These are phyloP conservation scores for Escallonia herrerae DNA, from an alignment of 129 eudicot species.

Conservation along the genomic window DNA sequence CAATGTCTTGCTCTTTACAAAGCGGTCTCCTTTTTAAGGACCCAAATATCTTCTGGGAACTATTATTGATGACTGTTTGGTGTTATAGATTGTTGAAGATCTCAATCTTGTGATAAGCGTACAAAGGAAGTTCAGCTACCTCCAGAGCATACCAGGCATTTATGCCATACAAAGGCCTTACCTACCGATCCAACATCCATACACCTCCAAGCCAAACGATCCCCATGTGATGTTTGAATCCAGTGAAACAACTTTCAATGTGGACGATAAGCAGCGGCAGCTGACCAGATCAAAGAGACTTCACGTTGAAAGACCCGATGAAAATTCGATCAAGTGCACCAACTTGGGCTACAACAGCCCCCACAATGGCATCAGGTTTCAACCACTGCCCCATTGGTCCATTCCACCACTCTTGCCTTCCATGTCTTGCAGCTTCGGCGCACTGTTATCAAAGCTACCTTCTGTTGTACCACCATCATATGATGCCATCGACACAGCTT, in stretches of 20 bases:
- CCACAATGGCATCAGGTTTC: slow-evolving; percentile 19
- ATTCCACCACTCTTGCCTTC: slow-evolving; percentile 73
- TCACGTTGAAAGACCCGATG: slow-evolving; percentile 22
- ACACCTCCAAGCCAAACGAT: slow-evolving; percentile 16
- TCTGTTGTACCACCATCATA: slow-evolving; percentile 10
- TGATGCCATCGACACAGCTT: not conserved
- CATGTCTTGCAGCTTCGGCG: slow-evolving; percentile 29
- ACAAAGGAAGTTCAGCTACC: slow-evolving; percentile 67
- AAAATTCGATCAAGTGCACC: slow-evolving; percentile 30
- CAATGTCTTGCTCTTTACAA: too few relatives aligned
- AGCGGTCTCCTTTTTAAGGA: too few relatives aligned
- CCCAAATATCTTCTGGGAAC: too few relatives aligned
- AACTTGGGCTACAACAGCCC: slow-evolving; percentile 35
- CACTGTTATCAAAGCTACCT: slow-evolving; percentile 24
- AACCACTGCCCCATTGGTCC: slow-evolving; percentile 37
- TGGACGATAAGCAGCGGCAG: slow-evolving; percentile 36
- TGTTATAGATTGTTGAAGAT: slow-evolving; percentile 56
- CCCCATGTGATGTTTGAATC: slow-evolving; percentile 3
- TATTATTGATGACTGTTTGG: not conserved
- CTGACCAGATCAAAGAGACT: slow-evolving; percentile 30
- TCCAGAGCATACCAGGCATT: slow-evolving; percentile 68
- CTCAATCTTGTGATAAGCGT: slow-evolving; percentile 61
- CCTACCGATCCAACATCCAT: slow-evolving; percentile 26
- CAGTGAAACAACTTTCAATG: slow-evolving; percentile 1
- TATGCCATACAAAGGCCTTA: slow-evolving; percentile 56